Base-by-base conservation (phyloP, 1,284 basidiomycete genomes). In the Athelia sp. region DNA sequence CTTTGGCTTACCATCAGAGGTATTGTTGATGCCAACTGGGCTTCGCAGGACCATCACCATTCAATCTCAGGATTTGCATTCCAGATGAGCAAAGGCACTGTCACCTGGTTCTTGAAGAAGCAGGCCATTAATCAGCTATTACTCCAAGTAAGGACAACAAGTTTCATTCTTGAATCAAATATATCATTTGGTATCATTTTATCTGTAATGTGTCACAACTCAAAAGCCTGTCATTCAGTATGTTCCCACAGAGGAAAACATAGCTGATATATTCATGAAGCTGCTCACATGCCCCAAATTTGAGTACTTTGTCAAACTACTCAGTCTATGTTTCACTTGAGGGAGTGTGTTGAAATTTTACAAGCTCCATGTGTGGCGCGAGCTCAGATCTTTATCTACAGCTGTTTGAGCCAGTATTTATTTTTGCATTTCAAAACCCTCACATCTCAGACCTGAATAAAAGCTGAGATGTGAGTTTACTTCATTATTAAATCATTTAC, bases 1-100 rank as follows among this genome's bases (percentile, higher is more conserved):
- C 47, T 57, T 21, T 47, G 51, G 3, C 54, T 64, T 29, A 52
- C 55, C 32, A 53, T 63, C 36, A n/a, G n/a, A 49, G 52, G 8
- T 61, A 50, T 29, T 58, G 60, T n/a, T 1, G 61, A 68, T 52
- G 58, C 64, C 0, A 59, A 68, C 47, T 66, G 56, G 53, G 62
- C 50, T 15, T 53, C 58, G 13, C 51, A 60, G 9, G 18, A 45
- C 1, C 51, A 62, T 42, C 40, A 56, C 11, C 48, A 54, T 29
- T 62, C 59, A 3, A 56, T 62, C 36, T 56, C 57, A 0, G 65
- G 65, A 1, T 66, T 58, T 40, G 49, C 43, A 1, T 62, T 60
- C 45, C 55, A 58, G 18, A 10, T 63, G 52, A 4, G 36, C 22
- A n/a, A n/a, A 18, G 62, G 59, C 1, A 47, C 54, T 13, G 42